A percentile compares a stretch with the other conserved stretches of the same genome.
Conservation (phyloP, 1,284 basidiomycete species). For the Heterobasidion irregulare region DNA sequence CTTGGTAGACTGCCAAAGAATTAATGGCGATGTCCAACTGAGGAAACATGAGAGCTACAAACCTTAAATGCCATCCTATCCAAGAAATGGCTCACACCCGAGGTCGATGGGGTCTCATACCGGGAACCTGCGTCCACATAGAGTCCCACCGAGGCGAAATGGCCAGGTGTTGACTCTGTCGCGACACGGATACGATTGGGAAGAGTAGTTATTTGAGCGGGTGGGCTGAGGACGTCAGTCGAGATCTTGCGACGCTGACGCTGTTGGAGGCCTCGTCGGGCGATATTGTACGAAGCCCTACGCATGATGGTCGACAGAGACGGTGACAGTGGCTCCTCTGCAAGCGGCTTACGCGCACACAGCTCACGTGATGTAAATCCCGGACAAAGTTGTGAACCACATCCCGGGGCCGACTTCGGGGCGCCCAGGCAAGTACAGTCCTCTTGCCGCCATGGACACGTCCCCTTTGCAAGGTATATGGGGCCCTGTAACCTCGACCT, state of each 20-base stretch:
- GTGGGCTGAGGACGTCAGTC: conserved; percentile 16
- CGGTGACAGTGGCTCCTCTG: too few species aligned
- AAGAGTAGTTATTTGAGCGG: conserved; percentile 70
- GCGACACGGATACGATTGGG: conserved; percentile 91
- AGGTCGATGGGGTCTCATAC: conserved; percentile 75
- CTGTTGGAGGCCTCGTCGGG: not conserved
- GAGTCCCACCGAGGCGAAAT: conserved; percentile 91
- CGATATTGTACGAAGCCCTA: not conserved
- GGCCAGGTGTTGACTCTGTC: conserved; percentile 86
- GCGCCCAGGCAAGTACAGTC: not conserved
- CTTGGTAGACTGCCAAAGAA: conserved; percentile 42
- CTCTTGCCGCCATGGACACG: not conserved
- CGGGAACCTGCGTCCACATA: conserved; percentile 92
- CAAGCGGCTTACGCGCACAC: too few species aligned
- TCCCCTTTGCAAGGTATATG: conserved; percentile 19
- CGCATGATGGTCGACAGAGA: not conserved
- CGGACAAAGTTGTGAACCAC: not conserved
- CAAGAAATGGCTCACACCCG: conserved; percentile 86
- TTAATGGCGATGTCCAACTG: not conserved
- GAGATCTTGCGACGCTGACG: conserved; percentile 1
- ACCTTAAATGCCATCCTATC: conserved; percentile 98
- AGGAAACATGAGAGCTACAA: conserved; percentile 11
- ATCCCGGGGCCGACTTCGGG: not conserved
- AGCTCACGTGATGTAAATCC: not conserved
- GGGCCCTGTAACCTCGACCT: conserved; percentile 58